Base-by-base conservation (phyloP, 495 filamentous ascomycete species). In the Lindgomyces ingoldianus region DNA sequence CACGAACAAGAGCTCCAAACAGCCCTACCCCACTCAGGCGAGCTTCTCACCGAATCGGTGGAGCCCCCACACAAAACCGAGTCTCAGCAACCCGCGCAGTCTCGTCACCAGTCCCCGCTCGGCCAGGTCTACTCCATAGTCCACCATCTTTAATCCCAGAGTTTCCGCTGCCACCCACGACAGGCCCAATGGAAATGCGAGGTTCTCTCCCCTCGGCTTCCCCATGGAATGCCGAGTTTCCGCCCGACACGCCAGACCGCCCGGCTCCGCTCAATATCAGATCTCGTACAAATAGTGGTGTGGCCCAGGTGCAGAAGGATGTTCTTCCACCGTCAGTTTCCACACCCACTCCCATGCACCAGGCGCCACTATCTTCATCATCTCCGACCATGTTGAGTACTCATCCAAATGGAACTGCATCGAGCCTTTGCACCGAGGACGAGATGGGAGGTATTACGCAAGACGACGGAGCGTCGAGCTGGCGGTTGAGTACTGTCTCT, bases 191-290 rank as follows among this genome's bases (percentile, higher is more conserved):
- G 33, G 33, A 6, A 39, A 39, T 39, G 33, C 33, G 6, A 59
- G 26, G 11, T n/a, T 6, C 44, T 27, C 10, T 22, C 46, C 18
- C 41, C 3, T 10, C 19, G 16, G 41, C 42, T 1, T n/a, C 60
- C 11, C 21, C 6, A 11, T 46, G 36, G 2, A 46, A 6, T 11
- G 42, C 45, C 29, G 60, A 44, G 8, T 52, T 44, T 33, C 62
- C 62, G 9, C 62, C 62, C 3, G 36, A 65, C 41, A 65, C 62
- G n/a, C 62, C 62, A 4, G 62, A 65, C 36, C 62, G 62, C 19
- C 62, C 62, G 29, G 62, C 62, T 11, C 62, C 63, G n/a, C 57
- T 66, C 24, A 66, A 52, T 24, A 48, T 66, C 39, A 1, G 49
- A 39, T 54, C 48, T 45, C 62, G 54, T 14, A 30, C 10, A 16